These are phyloP conservation scores for Leishmania tarentolae DNA, from an alignment of 208 protist genomes.

Conservation along the genomic window DNA sequence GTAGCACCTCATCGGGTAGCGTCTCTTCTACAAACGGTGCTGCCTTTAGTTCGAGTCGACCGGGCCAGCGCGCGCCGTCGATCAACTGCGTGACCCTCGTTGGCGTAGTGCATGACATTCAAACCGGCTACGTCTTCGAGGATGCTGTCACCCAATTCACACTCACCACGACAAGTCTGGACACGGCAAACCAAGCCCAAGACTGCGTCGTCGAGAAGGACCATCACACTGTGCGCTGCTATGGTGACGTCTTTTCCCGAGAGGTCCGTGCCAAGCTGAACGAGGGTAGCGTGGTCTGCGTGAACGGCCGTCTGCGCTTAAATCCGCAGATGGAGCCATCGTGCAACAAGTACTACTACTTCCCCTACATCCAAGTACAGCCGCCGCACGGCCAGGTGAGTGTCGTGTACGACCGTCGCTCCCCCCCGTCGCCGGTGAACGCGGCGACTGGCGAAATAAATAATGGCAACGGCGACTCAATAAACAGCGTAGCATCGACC, in stretches of 20 bases:
- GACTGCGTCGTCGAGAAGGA: constrained; percentile 91
- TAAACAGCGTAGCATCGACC: background rate
- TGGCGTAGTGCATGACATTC: constrained; percentile 91
- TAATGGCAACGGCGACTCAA: constrained; percentile 12
- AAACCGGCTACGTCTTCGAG: constrained; percentile 90
- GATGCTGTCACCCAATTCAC: constrained; percentile 93
- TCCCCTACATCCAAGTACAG: constrained; percentile 90
- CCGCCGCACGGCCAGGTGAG: constrained; percentile 88
- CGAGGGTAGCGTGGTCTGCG: constrained; percentile 88
- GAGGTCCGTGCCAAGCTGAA: constrained; percentile 73
- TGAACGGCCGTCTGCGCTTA: constrained; percentile 84
- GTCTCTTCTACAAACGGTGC: background rate
- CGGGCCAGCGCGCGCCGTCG: constrained; percentile 33
- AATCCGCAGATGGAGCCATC: constrained; percentile 90
- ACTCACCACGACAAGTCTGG: constrained; percentile 86
- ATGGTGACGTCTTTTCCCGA: constrained; percentile 86
- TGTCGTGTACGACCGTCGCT: constrained; percentile 77
- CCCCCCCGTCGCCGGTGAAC: constrained; percentile 45
- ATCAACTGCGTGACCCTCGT: constrained; percentile 91
- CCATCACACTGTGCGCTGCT: constrained; percentile 92
- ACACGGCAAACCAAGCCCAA: constrained; percentile 70
- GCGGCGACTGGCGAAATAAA: constrained; percentile 33
- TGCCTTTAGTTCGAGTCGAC: constrained; percentile 16
- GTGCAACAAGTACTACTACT: constrained; percentile 92
- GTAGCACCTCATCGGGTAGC: constrained; percentile 2